A percentile compares a stretch with the other conserved stretches of the same genome.
Conservation (phyloP, 1,139 yeast species). For the Eremothecium sinecaudum region DNA sequence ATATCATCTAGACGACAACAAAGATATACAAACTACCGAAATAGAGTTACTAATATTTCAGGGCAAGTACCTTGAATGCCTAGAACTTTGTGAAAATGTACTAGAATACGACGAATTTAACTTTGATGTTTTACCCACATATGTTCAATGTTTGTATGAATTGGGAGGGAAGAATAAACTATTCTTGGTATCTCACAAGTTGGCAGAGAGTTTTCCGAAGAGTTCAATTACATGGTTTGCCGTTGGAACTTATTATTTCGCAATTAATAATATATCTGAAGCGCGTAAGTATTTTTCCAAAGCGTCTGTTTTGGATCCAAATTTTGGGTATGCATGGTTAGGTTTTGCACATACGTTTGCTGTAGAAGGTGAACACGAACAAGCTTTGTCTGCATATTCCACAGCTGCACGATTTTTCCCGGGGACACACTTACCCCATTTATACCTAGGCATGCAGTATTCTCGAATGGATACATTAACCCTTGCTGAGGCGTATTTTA, state of each 20-base stretch:
- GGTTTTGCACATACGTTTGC: constrained; percentile 99
- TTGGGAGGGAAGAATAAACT: constrained; percentile 74
- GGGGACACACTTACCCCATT: constrained; percentile 84
- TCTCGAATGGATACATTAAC: constrained; percentile 74
- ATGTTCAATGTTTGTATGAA: constrained; percentile 79
- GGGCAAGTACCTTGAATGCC: constrained; percentile 72
- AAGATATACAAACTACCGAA: constrained; percentile 58
- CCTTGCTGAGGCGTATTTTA: constrained; percentile 78
- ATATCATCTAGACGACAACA: constrained; percentile 57
- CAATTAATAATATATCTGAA: constrained; percentile 64
- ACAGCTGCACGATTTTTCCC: constrained; percentile 92
- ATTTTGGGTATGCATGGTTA: constrained; percentile 94
- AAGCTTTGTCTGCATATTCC: constrained; percentile 94
- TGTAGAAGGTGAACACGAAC: constrained; percentile 96
- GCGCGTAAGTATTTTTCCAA: constrained; percentile 84
- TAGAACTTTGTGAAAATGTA: constrained; percentile 59
- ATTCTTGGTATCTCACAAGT: constrained; percentile 71
- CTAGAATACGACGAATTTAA: constrained; percentile 60
- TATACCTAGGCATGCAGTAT: constrained; percentile 95
- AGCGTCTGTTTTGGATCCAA: constrained; percentile 81
- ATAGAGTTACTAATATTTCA: constrained; percentile 70
- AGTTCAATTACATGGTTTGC: constrained; percentile 87
- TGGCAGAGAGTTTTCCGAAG: constrained; percentile 79
- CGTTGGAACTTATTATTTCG: constrained; percentile 80
- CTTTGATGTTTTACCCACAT: constrained; percentile 65